These are phyloP conservation scores for Macrophomina phaseolina DNA, from an alignment of 2,329 filamentous ascomycete species.

Conservation along the genomic window DNA sequence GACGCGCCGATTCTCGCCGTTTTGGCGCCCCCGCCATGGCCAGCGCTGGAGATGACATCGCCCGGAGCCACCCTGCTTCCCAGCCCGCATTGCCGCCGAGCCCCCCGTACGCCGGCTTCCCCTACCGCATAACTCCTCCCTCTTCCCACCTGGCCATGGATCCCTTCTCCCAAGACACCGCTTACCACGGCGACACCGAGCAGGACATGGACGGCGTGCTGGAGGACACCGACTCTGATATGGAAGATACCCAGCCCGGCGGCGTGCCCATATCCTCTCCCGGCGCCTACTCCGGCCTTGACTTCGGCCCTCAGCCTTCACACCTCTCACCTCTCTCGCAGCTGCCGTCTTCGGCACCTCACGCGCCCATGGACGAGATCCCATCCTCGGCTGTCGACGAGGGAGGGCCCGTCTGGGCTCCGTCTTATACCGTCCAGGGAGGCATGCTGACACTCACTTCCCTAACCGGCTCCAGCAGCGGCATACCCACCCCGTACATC, in stretches of 20 bases:
- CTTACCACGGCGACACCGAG: conserved; percentile 15
- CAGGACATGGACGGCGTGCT: conserved; percentile 11
- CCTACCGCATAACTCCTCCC: conserved; percentile 15
- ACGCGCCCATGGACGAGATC: not conserved
- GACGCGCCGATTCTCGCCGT: not conserved
- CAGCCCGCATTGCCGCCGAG: not conserved
- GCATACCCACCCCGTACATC: not conserved
- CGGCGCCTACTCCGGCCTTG: not conserved
- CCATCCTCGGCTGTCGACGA: not conserved
- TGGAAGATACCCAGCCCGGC: conserved; percentile 26
- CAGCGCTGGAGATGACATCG: conserved; percentile 22
- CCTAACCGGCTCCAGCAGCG: not conserved
- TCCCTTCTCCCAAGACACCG: conserved; percentile 13
- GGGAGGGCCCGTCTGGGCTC: not conserved
- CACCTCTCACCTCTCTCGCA: not conserved
- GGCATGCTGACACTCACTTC: not conserved
- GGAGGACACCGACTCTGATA: conserved; percentile 26
- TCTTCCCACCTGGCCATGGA: not conserved
- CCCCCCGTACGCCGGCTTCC: not conserved
- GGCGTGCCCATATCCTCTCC: conserved; percentile 19
- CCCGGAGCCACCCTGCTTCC: conserved; percentile 11
- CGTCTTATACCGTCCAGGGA: not conserved
- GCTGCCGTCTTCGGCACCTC: not conserved
- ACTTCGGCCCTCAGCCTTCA: not conserved
- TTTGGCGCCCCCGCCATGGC: conserved; percentile 21